Evolutionary conservation across 768 basidiomycete genomes (phyloP).

Genomic region (Ramaria rubella): DNA sequence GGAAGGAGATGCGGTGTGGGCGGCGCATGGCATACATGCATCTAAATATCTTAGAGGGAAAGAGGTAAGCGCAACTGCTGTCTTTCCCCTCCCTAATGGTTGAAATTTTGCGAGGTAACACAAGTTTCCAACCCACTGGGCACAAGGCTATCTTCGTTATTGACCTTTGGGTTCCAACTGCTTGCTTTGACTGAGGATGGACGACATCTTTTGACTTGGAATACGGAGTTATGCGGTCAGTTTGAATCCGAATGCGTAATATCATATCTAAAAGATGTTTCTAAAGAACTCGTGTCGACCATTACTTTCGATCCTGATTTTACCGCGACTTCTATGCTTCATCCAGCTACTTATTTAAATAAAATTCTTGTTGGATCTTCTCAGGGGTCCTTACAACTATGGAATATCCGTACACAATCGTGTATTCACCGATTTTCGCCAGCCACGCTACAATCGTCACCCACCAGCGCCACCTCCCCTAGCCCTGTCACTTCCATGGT

Average conservation of each 20-base stretch:
- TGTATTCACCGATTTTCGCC: constrained; percentile 76
- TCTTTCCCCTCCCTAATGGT: not conserved
- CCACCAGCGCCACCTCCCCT: constrained; percentile 20
- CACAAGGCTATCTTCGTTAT: constrained; percentile 51
- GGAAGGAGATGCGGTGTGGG: constrained; percentile 85
- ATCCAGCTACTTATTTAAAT: constrained; percentile 95
- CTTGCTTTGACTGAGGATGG: constrained; percentile 79
- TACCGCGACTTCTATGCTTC: constrained; percentile 77
- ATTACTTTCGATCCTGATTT: constrained; percentile 81
- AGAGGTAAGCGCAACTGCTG: constrained; percentile 47
- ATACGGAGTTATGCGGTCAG: constrained; percentile 54
- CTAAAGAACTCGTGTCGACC: constrained; percentile 53
- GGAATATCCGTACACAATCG: constrained; percentile 87
- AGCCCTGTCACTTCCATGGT: constrained; percentile 67
- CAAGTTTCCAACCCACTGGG: constrained; percentile 61
- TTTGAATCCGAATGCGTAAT: constrained; percentile 12
- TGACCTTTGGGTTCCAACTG: constrained; percentile 76
- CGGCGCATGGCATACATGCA: constrained; percentile 56
- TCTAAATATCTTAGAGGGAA: constrained; percentile 85
- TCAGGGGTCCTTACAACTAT: constrained; percentile 82
- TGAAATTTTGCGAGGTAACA: constrained; percentile 36
- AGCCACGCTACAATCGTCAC: constrained; percentile 42
- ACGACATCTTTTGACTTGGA: constrained; percentile 70
- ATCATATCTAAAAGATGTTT: not conserved
- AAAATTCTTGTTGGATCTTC: constrained; percentile 82